phyloP scores from a whole-genome alignment of 129 eudicot species.

The Flaveria brownii region DNA sequence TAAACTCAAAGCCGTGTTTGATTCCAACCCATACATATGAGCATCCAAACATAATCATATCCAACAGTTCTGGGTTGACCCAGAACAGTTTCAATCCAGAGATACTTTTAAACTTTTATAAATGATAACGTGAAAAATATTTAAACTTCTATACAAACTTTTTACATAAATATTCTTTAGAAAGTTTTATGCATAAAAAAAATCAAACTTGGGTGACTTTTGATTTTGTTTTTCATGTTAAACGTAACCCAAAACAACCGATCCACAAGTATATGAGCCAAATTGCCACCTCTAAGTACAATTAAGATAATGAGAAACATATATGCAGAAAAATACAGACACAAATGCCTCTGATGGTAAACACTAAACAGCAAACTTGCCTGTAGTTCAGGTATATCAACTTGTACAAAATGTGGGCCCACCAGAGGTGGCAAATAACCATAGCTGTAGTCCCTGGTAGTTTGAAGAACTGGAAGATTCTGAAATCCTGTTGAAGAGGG shows the following conservation, averaged over 20 bases:
- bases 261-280: background rate
- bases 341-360: background rate
- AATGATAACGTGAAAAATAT: background rate
- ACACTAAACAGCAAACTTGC: constrained; percentile 32
- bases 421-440: constrained; percentile 48
- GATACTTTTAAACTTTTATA: background rate
- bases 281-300: background rate
- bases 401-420: constrained; percentile 48
- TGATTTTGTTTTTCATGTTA: background rate
- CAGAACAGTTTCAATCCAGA: too few species aligned
- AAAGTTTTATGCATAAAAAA: background rate
- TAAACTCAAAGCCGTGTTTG: constrained; percentile 1
- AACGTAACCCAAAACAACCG: background rate
- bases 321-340: background rate
- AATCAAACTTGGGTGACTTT: background rate
- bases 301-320: background rate
- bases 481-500: constrained; percentile 41
- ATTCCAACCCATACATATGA: background rate
- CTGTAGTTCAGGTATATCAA: constrained; percentile 58
- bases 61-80: too few species aligned
- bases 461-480: constrained; percentile 40
- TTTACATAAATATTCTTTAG: background rate
- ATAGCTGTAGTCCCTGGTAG: constrained; percentile 46
- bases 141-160: background rate
- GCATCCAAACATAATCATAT: too few species aligned